These are phyloP conservation scores for Zoysia pacifica DNA, from an alignment of 176 grass and related monocot genomes.

Conservation along the genomic window DNA sequence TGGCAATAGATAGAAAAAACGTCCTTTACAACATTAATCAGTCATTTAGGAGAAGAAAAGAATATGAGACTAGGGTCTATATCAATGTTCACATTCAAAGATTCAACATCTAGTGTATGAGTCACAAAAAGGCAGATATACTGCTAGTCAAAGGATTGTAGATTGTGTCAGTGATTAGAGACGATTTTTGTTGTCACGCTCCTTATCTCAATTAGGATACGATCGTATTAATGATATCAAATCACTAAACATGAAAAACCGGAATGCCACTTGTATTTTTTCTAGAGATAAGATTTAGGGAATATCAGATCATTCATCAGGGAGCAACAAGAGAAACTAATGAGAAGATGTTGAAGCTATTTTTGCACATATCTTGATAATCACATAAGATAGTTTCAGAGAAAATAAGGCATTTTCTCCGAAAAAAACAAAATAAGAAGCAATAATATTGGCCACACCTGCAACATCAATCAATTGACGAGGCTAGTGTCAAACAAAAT, in stretches of 20 bases:
- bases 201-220: conserved; percentile 5
- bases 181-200: neutral
- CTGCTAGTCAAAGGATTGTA: conserved; percentile 26
- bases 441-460: conserved; percentile 50
- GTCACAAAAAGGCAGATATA: conserved; percentile 9
- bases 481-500: conserved; percentile 32
- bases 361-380: conserved; percentile 34
- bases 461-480: conserved; percentile 61
- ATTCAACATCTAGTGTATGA: conserved; percentile 16
- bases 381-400: conserved; percentile 30
- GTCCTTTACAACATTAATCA: neutral
- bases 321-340: conserved; percentile 21
- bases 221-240: conserved; percentile 11
- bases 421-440: conserved; percentile 28
- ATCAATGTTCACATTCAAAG: conserved; percentile 33
- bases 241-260: conserved; percentile 18
- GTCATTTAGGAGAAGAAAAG: conserved; percentile 9
- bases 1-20: conserved; percentile 13
- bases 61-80: neutral
- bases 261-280: conserved; percentile 12
- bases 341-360: conserved; percentile 34
- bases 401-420: conserved; percentile 25
- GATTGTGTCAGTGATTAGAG: conserved; percentile 7
- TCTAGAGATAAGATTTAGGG: conserved; percentile 30
- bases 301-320: conserved; percentile 13